Evolutionary conservation across 257 asterid species (phyloP).

Genomic region (Solanum pennellii): DNA sequence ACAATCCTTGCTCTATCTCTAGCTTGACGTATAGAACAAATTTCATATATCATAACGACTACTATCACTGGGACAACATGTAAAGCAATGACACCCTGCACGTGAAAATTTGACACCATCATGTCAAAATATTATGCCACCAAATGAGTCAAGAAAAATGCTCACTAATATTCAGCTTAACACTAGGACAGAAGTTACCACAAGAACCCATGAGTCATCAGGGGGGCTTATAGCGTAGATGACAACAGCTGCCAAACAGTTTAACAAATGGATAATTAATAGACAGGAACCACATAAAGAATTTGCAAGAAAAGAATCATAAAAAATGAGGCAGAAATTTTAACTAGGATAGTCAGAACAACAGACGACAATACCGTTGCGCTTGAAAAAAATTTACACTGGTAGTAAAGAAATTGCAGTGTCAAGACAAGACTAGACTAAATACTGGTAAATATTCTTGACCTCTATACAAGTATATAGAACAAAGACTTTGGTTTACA

Average conservation of each 20-base stretch:
- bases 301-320: background rate
- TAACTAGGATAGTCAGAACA: background rate
- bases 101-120: background rate
- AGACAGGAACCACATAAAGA: background rate
- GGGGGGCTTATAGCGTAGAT: background rate
- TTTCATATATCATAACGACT: background rate
- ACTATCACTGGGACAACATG: background rate
- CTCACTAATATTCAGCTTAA: background rate
- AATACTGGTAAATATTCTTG: background rate
- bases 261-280: background rate
- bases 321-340: background rate
- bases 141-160: background rate
- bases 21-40: background rate
- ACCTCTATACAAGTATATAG: background rate
- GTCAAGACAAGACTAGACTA: background rate
- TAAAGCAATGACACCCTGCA: background rate
- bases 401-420: background rate
- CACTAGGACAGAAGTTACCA: background rate
- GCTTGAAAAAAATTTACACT: background rate
- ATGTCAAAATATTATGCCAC: background rate
- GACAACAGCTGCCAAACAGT: background rate
- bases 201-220: background rate
- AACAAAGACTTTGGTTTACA: background rate
- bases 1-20: background rate
- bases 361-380: background rate